Base-by-base conservation (phyloP, 305 asterid genomes). In the Fraxinus sp. region DNA sequence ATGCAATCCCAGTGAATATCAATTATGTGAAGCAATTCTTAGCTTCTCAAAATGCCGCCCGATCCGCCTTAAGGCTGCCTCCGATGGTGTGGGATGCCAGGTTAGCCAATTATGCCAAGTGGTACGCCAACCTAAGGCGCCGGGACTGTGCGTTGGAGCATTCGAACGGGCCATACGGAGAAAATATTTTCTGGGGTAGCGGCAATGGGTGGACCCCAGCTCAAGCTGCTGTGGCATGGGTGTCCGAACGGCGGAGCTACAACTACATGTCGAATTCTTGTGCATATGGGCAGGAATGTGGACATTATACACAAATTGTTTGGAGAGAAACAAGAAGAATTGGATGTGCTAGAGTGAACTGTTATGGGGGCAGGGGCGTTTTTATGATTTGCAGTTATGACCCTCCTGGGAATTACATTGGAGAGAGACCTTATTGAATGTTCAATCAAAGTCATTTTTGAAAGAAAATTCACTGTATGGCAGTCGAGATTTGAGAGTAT, bases 361-460 rank as follows among this genome's bases (percentile, higher is more conserved):
- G 92, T 59, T 30, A 35, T 62, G 68, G 84, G 59, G 92, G 89
- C 0, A 85, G 82, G 20, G 92, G 92, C 2, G 89, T 89, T 74
- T 89, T 89, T 66, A 87, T 89, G 84, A 86, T 86, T 37, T 89
- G 92, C n/a, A 88, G 88, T 26, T 89, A 89, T 80, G 88, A 89
- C 80, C 92, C 92, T 68, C 92, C 92, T 4, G 92, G 92, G 20
- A 89, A 89, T 43, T 89, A 84, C 79, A 83, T 87, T 79, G 92
- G 92, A 73, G 91, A 89, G 81, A 89, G 88, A 36, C 92, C 92
- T 55, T 89, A 89, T 70, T 89, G 75, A 85, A 64, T 64, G 32
- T 64, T 64, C 35, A 64, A 7, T 7, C 32, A 64, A 64, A 64
- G 28, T n/a, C 24, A 59, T 6, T 59, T 18, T 18, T 13, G 18